Evolutionary conservation across 371 early-diverging fungal genomes (phyloP), one percentile per base, ranked within the genome.

Genomic region (Mucor racemosus): DNA sequence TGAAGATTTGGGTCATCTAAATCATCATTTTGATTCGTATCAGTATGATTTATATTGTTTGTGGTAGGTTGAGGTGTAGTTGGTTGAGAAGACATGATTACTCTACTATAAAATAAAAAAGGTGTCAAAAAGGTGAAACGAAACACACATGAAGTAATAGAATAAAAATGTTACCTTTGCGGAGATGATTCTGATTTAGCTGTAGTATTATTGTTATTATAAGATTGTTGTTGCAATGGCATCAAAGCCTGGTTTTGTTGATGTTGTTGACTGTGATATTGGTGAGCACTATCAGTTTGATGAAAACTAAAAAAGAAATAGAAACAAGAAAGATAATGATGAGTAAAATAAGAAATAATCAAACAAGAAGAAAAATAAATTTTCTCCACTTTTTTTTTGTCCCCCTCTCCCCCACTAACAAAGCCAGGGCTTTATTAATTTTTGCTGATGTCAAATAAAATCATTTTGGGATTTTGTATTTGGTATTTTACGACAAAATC

Each of bases 21-120:
- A 13, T 19, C 19, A 17, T 50, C 54, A 21, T 11, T 48, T 9
- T 54, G 21, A 21, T 21, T 39, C 14, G 38, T 31, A 48, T 40
- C 19, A 26, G 14, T 56, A 46, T 41, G 53, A 19, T 55, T 41
- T 5, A 46, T 42, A 17, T 48, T 36, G 40, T 21, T 46, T n/a
- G 66, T 17, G 35, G 64, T 42, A 21, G 69, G 69, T 46, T 65
- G 60, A 56, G 69, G 69, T 48, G 69, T 69, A 36, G 65, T 58
- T 39, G 69, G 69, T 40, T 69, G 69, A 10, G 69, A 69, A 42
- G 65, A 61, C 69, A 65, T 69, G 40, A 60, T 48, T 2, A 60
- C 56, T 61, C 61, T 65, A 21, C 26, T 34, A 34, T 6, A 13
- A 17, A 44, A 46, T n/a, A 19, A 7, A 19, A 46, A 46, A 19